phyloP scores from a whole-genome alignment of 176 grass and related monocot genomes.

The Phoenix roebelenii region DNA sequence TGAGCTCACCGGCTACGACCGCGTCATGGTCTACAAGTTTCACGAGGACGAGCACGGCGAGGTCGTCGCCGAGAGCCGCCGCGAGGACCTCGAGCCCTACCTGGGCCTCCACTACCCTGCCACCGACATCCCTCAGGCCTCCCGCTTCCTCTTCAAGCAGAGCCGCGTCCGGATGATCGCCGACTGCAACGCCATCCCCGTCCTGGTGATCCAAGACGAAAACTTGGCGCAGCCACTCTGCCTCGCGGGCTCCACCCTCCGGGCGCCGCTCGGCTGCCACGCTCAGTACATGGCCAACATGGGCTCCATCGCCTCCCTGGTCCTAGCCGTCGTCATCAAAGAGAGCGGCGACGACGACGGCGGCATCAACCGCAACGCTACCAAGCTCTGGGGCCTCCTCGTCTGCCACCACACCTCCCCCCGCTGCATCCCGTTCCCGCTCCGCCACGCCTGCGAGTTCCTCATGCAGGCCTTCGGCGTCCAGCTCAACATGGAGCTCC shows the following conservation, averaged over 20 bases:
- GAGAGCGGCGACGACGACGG: slow-evolving; percentile 48
- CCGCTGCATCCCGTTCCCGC: slow-evolving; percentile 80
- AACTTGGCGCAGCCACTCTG: slow-evolving; percentile 61
- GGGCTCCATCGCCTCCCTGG: slow-evolving; percentile 90
- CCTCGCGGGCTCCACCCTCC: slow-evolving; percentile 84
- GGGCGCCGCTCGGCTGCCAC: slow-evolving; percentile 74
- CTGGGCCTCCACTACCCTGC: slow-evolving; percentile 93
- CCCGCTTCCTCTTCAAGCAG: slow-evolving; percentile 95
- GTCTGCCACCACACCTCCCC: slow-evolving; percentile 96
- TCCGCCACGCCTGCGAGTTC: slow-evolving; percentile 92
- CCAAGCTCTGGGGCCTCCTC: slow-evolving; percentile 92
- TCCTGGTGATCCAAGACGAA: slow-evolving; percentile 78
- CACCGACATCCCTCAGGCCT: slow-evolving; percentile 93
- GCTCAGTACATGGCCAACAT: slow-evolving; percentile 97
- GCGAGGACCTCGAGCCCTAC: slow-evolving; percentile 78
- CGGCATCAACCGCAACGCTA: slow-evolving; percentile 13
- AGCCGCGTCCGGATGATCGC: slow-evolving; percentile 92
- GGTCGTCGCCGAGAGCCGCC: slow-evolving; percentile 71
- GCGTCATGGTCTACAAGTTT: slow-evolving; percentile 99
- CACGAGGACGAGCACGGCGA: slow-evolving; percentile 96
- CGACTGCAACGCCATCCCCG: slow-evolving; percentile 55
- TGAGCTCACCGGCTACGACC: slow-evolving; percentile 87
- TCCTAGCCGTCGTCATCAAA: slow-evolving; percentile 83
- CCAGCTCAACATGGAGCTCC: slow-evolving; percentile 97
- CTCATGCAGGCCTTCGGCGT: slow-evolving; percentile 92